A percentile compares a stretch with the other conserved stretches of the same genome.
These are phyloP conservation scores for Handroanthus guayacan DNA, from an alignment of 257 asterid species.

Conservation along the genomic window DNA sequence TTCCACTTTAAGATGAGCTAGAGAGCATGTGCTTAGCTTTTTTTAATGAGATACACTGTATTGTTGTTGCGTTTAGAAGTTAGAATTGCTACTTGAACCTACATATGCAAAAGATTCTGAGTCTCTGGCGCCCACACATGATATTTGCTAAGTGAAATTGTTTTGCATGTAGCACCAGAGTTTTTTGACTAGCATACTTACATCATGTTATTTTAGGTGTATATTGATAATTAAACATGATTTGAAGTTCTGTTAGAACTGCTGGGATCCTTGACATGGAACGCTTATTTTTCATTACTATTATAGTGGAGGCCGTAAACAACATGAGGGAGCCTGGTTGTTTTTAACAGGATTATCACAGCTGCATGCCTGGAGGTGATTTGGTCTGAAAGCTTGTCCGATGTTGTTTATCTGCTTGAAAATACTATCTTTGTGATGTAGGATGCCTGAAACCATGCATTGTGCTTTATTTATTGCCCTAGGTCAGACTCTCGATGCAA, in stretches of 20 bases:
- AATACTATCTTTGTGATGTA: neutral
- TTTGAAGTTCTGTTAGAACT: conserved; percentile 10
- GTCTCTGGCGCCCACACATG: neutral
- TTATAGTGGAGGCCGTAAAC: conserved; percentile 67
- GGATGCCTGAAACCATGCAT: neutral
- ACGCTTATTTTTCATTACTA: conserved; percentile 40
- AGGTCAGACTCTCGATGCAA: neutral
- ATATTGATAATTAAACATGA: neutral
- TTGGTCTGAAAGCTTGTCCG: neutral
- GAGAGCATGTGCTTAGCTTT: conserved; percentile 5
- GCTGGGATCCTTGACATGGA: neutral
- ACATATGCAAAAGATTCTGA: conserved; percentile 4
- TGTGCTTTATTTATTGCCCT: neutral
- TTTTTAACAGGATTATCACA: conserved; percentile 60
- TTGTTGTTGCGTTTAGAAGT: neutral
- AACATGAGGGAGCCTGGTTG: conserved; percentile 68
- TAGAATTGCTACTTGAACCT: neutral
- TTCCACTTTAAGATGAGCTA: neutral
- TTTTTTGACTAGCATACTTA: neutral
- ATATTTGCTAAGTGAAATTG: neutral
- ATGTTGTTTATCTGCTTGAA: neutral
- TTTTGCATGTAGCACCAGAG: neutral
- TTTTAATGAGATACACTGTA: neutral
- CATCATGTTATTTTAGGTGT: neutral
- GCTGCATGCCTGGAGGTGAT: conserved; percentile 66